phyloP scores from a whole-genome alignment of 2,329 filamentous ascomycete genomes.

The Bipolaris sorokiniana region DNA sequence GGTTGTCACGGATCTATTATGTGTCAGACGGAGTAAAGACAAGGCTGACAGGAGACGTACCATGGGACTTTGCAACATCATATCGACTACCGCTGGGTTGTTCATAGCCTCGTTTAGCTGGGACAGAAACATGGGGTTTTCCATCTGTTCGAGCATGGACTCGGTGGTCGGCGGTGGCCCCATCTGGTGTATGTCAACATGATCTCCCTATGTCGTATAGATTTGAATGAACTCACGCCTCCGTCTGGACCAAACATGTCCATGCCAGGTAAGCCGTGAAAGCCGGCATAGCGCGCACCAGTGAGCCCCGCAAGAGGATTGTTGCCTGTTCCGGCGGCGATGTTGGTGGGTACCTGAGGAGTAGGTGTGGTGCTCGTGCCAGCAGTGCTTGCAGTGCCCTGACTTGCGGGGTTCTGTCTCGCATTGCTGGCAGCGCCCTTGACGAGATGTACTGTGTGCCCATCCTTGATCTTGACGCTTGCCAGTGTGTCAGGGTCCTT shows the following conservation, averaged over 20 bases:
- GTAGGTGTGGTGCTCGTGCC: constrained; percentile 55
- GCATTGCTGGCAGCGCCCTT: constrained; percentile 93
- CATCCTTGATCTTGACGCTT: constrained; percentile 92
- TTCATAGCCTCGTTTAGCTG: constrained; percentile 93
- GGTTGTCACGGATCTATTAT: constrained; percentile 76
- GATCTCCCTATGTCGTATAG: neutral
- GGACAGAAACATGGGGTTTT: constrained; percentile 84
- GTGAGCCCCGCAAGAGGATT: constrained; percentile 91
- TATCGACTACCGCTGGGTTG: constrained; percentile 92
- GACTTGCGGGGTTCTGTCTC: constrained; percentile 62
- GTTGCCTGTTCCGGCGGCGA: constrained; percentile 78
- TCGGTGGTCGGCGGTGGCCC: constrained; percentile 83
- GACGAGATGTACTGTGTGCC: constrained; percentile 94
- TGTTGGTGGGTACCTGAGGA: constrained; percentile 73
- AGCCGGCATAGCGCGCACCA: constrained; percentile 90
- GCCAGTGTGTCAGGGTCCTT: constrained; percentile 89
- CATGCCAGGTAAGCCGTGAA: constrained; percentile 83
- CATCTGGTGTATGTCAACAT: constrained; percentile 68
- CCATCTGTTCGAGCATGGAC: constrained; percentile 80
- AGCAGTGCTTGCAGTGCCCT: constrained; percentile 48
- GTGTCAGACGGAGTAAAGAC: constrained; percentile 18
- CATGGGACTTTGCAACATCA: constrained; percentile 69
- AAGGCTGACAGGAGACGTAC: constrained; percentile 16
- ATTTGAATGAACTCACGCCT: constrained; percentile 70
- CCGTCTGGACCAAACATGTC: constrained; percentile 94